These are phyloP conservation scores for Saccharomycopsis sp. DNA, from an alignment of 805 yeast species.

Conservation along the genomic window DNA sequence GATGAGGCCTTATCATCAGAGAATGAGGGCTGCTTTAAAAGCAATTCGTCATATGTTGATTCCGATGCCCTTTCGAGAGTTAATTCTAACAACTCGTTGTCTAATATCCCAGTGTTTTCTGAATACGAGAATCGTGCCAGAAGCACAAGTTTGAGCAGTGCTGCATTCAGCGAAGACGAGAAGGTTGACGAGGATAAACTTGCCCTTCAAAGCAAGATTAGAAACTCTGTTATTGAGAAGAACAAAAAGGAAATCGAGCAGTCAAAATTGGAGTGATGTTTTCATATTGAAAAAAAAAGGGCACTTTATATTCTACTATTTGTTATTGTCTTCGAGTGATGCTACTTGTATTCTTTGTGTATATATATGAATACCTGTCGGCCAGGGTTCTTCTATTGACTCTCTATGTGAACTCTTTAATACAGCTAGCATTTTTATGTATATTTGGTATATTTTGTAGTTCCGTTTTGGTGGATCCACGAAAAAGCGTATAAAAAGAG, in stretches of 20 bases:
- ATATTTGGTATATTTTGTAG: no score
- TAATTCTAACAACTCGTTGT: conserved; percentile 52
- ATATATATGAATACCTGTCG: no score
- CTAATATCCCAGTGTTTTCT: conserved; percentile 55
- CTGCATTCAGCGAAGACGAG: neutral
- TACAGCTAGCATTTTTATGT: no score
- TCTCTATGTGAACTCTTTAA: no score
- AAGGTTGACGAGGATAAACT: neutral
- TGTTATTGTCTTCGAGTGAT: neutral
- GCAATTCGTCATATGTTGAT: conserved; percentile 29
- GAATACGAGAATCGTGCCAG: conserved; percentile 14
- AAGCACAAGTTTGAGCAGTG: conserved; percentile 11
- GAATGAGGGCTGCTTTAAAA: conserved; percentile 9
- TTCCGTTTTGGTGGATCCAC: neutral
- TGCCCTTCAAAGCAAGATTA: neutral
- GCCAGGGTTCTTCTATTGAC: no score
- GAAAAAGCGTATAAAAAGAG: neutral
- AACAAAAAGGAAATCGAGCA: neutral
- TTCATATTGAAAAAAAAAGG: no score
- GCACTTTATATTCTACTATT: neutral
- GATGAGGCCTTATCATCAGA: conserved; percentile 21
- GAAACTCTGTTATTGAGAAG: neutral
- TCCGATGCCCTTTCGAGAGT: conserved; percentile 59
- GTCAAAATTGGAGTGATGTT: neutral
- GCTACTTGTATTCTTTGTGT: no score